phyloP scores from a whole-genome alignment of 805 yeast species.

The Candida vaughaniae region DNA sequence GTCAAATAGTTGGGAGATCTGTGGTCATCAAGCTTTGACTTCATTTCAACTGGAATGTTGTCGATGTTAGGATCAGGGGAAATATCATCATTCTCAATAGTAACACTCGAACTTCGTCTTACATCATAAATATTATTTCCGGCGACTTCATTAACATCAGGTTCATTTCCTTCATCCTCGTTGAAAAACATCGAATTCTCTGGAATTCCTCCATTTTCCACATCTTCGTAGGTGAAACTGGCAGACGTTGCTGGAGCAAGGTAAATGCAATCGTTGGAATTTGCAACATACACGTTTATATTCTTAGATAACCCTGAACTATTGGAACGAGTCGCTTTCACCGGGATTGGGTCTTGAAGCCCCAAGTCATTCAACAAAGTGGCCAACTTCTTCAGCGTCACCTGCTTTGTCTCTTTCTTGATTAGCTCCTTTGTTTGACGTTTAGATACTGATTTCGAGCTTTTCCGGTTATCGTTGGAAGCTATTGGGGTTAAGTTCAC shows the following conservation, averaged over 20 bases:
- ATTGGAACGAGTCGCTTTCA: conserved; percentile 26
- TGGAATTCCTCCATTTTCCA: conserved; percentile 37
- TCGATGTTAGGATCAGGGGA: conserved; percentile 3
- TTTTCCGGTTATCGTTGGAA: conserved; percentile 3
- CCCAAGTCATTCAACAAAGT: conserved; percentile 35
- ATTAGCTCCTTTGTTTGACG: conserved; percentile 37
- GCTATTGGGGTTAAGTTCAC: conserved; percentile 4
- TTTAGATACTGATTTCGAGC: conserved; percentile 19
- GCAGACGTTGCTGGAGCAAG: conserved; percentile 40
- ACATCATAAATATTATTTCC: background rate
- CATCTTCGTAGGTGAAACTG: conserved; percentile 43
- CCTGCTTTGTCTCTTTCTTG: conserved; percentile 37
- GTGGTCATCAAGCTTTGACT: conserved; percentile 22
- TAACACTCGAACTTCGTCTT: background rate
- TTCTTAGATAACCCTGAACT: conserved; percentile 26
- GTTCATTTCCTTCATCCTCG: background rate
- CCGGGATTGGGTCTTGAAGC: conserved; percentile 38
- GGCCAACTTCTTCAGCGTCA: conserved; percentile 33
- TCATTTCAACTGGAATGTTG: conserved; percentile 13
- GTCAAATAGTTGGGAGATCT: conserved; percentile 36
- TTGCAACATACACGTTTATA: conserved; percentile 33
- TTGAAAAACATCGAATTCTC: conserved; percentile 2
- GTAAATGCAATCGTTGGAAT: conserved; percentile 39
- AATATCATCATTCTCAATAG: conserved; percentile 2
- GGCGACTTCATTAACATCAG: background rate